Evolutionary conservation across 2,329 filamentous ascomycete species (phyloP), one percentile per base, ranked within the genome.

Genomic region (Juglanconis oblonga): DNA sequence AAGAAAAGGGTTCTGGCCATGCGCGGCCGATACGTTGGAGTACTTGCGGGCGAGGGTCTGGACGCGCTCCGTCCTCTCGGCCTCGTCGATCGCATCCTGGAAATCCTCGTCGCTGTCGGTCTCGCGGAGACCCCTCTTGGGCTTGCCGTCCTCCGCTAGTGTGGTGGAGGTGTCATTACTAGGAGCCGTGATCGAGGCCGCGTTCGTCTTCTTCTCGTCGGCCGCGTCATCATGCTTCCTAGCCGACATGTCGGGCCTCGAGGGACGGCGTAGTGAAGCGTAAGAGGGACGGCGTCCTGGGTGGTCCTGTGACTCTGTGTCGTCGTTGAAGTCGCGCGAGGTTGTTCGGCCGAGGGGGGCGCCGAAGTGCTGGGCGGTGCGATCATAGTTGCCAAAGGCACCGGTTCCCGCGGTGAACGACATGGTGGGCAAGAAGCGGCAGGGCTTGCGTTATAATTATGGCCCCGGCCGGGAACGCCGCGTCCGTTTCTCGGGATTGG

Each of bases 41-140:
- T 82, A 84, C 62, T 77, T 77, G 54, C 82, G 79, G 1, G 84
- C 84, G 4, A 86, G 74, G n/a, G 76, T 75, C 65, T 84, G 81
- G 24, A 86, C 82, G 53, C 81, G 79, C 29, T 40, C 48, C 17
- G 38, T 44, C 47, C 45, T 48, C 9, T 5, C 1, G 55, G 75
- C 74, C 73, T 81, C 73, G 69, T 83, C 81, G 11, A 72, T 72
- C 51, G 70, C 73, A 8, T 77, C 74, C 31, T 74, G 73, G 14
- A 33, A 52, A 9, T 71, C 73, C 9, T 74, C 74, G 29, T 70
- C 71, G 44, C 71, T 72, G 38, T 71, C 71, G 52, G 69, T 65
- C 4, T 68, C 68, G 33, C 64, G 64, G 54, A 36, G n/a, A 14
- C 52, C 53, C 31, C 52, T 61, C 14, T 36, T 52, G 59, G n/a